Conservation (phyloP, 257 asterid genomes). For the Leptodermis oblonga region DNA sequence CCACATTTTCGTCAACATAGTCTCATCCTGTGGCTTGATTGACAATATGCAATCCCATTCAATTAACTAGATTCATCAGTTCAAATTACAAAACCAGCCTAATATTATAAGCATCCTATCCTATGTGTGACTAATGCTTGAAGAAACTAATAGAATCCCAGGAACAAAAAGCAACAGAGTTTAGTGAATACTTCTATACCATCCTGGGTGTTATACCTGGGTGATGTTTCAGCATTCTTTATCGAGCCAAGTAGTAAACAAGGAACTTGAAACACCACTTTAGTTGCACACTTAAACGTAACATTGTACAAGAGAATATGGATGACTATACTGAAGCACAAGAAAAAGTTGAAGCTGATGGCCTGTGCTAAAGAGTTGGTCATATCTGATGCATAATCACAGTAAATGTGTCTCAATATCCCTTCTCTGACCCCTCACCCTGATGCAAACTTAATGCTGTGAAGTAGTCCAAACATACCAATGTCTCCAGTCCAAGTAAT, state of each 20-base stretch:
- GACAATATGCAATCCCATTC: neutral
- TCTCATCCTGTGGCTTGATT: neutral
- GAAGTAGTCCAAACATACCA: conserved; percentile 34
- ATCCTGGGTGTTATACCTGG: neutral
- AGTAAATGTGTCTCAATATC: neutral
- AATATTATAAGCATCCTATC: neutral
- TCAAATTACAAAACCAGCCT: neutral
- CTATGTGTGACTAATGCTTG: neutral
- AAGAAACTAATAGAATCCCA: neutral
- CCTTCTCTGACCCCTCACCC: neutral
- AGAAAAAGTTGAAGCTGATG: neutral
- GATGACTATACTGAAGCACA: too few relatives aligned
- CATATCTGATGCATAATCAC: neutral
- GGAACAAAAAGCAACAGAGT: neutral
- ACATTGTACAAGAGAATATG: neutral
- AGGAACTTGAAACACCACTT: neutral
- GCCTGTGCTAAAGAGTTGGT: neutral
- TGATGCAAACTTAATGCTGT: neutral
- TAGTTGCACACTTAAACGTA: neutral
- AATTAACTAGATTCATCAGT: neutral
- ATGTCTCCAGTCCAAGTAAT: conserved; percentile 50
- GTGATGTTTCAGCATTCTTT: neutral
- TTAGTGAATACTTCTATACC: neutral
- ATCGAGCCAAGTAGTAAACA: neutral
- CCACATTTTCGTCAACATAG: neutral